Evolutionary conservation across 2,329 filamentous ascomycete genomes (phyloP).

Genomic region (Tothia fuscella): DNA sequence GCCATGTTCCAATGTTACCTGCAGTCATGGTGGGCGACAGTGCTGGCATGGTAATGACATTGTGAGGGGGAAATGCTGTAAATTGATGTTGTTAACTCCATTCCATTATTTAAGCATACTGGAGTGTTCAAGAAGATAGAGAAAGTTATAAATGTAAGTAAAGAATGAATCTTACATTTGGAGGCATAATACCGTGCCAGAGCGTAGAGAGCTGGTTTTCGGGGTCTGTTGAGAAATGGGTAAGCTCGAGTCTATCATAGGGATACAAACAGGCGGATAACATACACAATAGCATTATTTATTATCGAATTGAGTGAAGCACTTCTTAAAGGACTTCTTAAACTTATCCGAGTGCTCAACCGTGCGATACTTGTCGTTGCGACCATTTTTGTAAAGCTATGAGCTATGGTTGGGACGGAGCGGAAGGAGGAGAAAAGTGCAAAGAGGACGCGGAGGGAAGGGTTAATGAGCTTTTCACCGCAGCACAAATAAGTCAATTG

Average conservation of each 20-base stretch:
- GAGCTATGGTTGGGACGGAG: background rate
- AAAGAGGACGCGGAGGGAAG: no score
- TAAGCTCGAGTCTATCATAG: no score
- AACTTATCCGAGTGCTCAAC: slow-evolving; percentile 2
- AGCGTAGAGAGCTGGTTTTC: slow-evolving; percentile 43
- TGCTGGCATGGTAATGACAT: slow-evolving; percentile 93
- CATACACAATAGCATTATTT: slow-evolving; percentile 8
- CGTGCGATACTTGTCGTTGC: slow-evolving; percentile 4
- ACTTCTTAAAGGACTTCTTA: slow-evolving; percentile 4
- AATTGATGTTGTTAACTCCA: slow-evolving; percentile 21
- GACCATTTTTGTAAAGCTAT: slow-evolving; percentile 7
- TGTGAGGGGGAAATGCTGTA: slow-evolving; percentile 87
- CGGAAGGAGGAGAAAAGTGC: slow-evolving; percentile 4
- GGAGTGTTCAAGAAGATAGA: background rate
- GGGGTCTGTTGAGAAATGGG: slow-evolving; percentile 22
- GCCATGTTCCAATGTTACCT: slow-evolving; percentile 93
- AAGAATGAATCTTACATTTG: slow-evolving; percentile 41
- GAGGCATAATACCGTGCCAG: slow-evolving; percentile 57
- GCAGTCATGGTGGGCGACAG: slow-evolving; percentile 95
- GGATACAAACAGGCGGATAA: background rate
- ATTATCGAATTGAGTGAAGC: background rate
- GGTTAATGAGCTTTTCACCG: no score
- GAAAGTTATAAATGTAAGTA: background rate
- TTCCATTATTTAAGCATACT: background rate
- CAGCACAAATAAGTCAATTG: no score